These are phyloP conservation scores for Cantharellus anzutake DNA, from an alignment of 768 basidiomycete species.

Conservation along the genomic window DNA sequence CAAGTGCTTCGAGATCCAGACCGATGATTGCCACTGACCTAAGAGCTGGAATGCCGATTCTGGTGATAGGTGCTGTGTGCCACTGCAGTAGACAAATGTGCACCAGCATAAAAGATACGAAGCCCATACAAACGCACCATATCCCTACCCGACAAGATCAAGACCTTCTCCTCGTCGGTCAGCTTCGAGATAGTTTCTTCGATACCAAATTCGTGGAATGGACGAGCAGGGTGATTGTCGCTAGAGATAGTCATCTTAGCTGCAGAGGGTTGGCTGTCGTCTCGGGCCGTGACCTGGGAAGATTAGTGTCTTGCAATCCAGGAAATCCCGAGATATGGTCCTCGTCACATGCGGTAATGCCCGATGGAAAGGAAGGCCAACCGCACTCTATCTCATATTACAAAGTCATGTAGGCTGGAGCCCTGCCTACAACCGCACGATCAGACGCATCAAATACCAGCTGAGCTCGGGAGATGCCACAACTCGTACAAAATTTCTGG, in stretches of 20 bases:
- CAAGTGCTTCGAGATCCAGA: not conserved
- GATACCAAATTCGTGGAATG: constrained; percentile 19
- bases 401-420: too few species aligned
- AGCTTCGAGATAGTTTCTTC: constrained; percentile 42
- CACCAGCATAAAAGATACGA: not conserved
- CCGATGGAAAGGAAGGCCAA: too few species aligned
- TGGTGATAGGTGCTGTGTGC: constrained; percentile 47
- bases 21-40: not conserved
- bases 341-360: too few species aligned
- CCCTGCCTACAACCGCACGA: too few species aligned
- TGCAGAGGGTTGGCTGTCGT: too few species aligned
- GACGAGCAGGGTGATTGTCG: not conserved
- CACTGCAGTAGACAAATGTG: constrained; percentile 22
- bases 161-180: constrained; percentile 56
- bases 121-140: not conserved
- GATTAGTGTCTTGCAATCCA: too few species aligned
- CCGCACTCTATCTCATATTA: too few species aligned
- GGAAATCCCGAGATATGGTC: too few species aligned
- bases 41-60: constrained; percentile 50
- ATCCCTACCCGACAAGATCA: constrained; percentile 54
- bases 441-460: too few species aligned
- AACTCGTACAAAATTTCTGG: too few species aligned
- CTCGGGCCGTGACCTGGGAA: too few species aligned
- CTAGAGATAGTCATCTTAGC: not conserved
- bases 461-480: too few species aligned